Base-by-base conservation (phyloP, 176 grass and related monocot genomes). In the Pharus latifolius region DNA sequence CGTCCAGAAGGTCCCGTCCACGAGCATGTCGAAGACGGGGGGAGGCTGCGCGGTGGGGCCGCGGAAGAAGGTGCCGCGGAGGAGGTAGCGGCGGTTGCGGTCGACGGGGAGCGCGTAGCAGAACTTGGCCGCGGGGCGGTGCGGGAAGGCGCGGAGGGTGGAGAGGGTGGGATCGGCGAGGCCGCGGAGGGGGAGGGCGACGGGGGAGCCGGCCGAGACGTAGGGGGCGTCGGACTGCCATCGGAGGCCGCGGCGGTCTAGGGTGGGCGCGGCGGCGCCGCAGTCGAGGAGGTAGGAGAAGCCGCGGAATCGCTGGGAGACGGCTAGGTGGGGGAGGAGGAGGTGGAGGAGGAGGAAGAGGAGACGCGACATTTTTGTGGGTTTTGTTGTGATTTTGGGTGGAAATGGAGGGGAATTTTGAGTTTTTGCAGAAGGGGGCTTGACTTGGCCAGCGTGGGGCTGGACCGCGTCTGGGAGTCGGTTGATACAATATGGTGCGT, bases 1-100 rank as follows among this genome's bases (percentile, higher is more conserved):
- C 24, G 89, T 88, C 87, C 90, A 98, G 66, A 98, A 85, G 34
- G 83, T 88, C 38, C 84, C 95, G 14, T 98, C 95, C 1, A 98
- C 87, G 60, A 98, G 72, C 41, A 90, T 72, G 60, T 98, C 94
- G 67, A 98, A 98, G 18, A 88, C 84, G 9, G 84, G 85, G 15
- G 89, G 83, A 45, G 55, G 57, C 13, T 14, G 3, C 14, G 83
- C 49, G 3, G 46, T 1, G 3, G 45, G 3, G 65, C 73, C 95
- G 52, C 88, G 83, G 75, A 91, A 98, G 85, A 83, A 97, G 63
- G 84, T 93, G 67, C 81, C 81, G 44, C 95, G 90, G 26, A 98
- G n/a, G 9, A 98, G 87, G 86, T 98, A 98, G 51, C 82, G 77
- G 56, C 74, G 69, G 12, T 55, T 79, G n/a, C 33, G 78, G 68